A percentile compares a stretch with the other conserved stretches of the same genome.
These are phyloP conservation scores for Dalechampia spathulata DNA, from an alignment of 441 rosid genomes.

Conservation along the genomic window DNA sequence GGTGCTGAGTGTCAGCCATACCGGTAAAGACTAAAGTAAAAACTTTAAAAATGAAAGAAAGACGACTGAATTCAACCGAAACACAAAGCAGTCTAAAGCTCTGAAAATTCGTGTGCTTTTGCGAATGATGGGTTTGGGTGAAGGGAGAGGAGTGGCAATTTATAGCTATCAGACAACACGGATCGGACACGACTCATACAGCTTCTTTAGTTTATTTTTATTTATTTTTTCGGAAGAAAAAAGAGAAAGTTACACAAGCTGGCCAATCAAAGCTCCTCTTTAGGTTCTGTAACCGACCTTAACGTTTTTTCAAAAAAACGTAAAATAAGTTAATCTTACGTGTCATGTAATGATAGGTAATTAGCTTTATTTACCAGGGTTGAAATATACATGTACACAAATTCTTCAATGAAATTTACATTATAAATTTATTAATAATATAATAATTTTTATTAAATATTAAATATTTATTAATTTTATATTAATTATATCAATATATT, in stretches of 20 bases:
- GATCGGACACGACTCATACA: constrained; percentile 24
- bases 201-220: neutral
- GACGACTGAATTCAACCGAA: constrained; percentile 12
- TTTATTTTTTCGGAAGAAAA: no score
- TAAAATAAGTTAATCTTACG: no score
- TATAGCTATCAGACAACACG: constrained; percentile 35
- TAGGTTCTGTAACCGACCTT: constrained; percentile 24
- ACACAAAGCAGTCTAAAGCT: constrained; percentile 31
- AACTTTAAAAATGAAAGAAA: no score
- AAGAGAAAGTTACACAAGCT: no score
- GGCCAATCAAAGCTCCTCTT: neutral
- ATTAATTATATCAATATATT: no score
- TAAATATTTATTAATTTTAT: no score
- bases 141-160: neutral
- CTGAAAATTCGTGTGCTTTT: neutral
- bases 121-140: neutral
- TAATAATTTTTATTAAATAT: no score
- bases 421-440: no score
- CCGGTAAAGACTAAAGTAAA: neutral
- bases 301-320: neutral
- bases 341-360: no score
- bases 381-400: no score
- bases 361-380: neutral
- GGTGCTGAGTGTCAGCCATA: constrained; percentile 35
- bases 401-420: no score